These are phyloP conservation scores for Populus hybrid DNA, from an alignment of 441 rosid species.

Conservation along the genomic window DNA sequence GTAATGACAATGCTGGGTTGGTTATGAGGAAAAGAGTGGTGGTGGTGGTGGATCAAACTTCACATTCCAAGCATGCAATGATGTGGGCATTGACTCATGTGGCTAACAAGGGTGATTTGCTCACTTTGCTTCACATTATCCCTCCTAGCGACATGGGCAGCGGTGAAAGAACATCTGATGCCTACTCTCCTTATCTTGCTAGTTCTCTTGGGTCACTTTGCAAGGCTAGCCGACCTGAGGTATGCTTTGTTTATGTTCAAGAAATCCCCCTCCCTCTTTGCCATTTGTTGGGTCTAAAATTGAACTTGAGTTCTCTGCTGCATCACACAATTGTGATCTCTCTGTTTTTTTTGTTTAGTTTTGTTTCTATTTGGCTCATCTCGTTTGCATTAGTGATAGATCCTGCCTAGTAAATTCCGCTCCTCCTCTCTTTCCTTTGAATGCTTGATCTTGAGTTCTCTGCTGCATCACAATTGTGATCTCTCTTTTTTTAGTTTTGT, in stretches of 20 bases:
- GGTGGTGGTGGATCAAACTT: conserved; percentile 77
- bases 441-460: not conserved
- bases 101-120: conserved; percentile 69
- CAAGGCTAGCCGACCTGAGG: conserved; percentile 91
- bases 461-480: not conserved
- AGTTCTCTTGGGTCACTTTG: conserved; percentile 82
- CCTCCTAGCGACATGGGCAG: conserved; percentile 28
- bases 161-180: conserved; percentile 19
- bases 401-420: not conserved
- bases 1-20: conserved; percentile 18
- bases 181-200: conserved; percentile 45
- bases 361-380: too few relatives aligned
- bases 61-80: conserved; percentile 84
- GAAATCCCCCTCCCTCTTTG: not conserved
- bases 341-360: not conserved
- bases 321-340: not conserved
- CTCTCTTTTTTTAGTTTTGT: not conserved
- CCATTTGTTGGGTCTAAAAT: not conserved
- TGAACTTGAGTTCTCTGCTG: not conserved
- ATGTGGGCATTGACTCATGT: conserved; percentile 94
- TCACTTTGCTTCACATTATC: conserved; percentile 71
- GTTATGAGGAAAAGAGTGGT: conserved; percentile 69
- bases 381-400: not conserved
- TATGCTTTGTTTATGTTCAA: conserved; percentile 12
- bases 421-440: not conserved